Evolutionary conservation across 2,329 filamentous ascomycete species (phyloP), one percentile per base, ranked within the genome.

Genomic region (Gnomoniopsis sp.): DNA sequence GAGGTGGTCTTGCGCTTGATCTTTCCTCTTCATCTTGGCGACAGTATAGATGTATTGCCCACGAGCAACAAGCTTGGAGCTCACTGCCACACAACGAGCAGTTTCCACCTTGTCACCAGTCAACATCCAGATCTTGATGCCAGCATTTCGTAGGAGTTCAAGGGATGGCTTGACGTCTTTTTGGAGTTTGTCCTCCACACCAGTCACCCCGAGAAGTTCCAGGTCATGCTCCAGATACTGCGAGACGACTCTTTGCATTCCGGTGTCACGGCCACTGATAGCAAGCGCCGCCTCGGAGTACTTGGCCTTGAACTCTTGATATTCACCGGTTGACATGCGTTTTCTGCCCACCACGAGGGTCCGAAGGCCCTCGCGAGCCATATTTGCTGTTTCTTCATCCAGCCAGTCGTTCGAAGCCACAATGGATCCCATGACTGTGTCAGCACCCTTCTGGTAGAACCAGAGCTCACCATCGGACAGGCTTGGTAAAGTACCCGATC

Each of bases 51-150:
- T 96, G 71, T 93, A 95, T 74, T 99, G 96, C 1, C 93, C 93
- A 62, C 95, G 83, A 3, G 92, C 89, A 15, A 99, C 95, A 7
- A 99, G 83, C 72, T 97, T 97, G 33, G 93, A 93, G 69, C 90
- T 96, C 47, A 99, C 89, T 2, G 95, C 96, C 14, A 99, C 93
- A 73, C 95, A 99, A 38, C 95, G 88, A 17, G 95, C 95, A 15
- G 95, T 99, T 75, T 99, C 95, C 2, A 99, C 91, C 75, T 99
- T 99, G 79, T 99, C 95, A 49, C 95, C 95, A 0, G 95, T 99
- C 71, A 99, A 80, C 95, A 99, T 99, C 95, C 95, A 99, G 53
- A 99, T 98, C 74, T 98, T 98, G 75, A 99, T 95, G 26, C 95
- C 95, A 0, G 95, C 95, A 68, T 99, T 99, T 65, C 95, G 90